phyloP scores from a whole-genome alignment of 140 eudicot genomes.

The Erigeron philadelphicus region DNA sequence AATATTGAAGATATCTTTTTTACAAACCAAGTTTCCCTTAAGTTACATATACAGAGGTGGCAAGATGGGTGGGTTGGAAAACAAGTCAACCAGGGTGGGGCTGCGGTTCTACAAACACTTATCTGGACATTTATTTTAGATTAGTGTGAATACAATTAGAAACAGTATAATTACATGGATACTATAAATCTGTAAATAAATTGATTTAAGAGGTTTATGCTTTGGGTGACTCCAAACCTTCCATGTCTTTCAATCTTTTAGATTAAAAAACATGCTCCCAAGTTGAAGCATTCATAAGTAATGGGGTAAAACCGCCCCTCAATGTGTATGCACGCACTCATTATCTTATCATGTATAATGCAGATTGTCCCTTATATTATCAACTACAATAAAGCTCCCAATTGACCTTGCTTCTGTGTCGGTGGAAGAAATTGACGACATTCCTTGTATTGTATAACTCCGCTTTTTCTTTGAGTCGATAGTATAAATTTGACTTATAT shows the following conservation, averaged over 20 bases:
- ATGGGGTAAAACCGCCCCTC: not conserved
- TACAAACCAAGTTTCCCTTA: not conserved
- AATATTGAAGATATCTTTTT: not conserved
- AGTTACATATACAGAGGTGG: conserved; percentile 7
- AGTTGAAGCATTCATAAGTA: too few species aligned
- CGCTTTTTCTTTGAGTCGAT: not conserved
- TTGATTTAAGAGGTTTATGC: too few species aligned
- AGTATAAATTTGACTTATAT: conserved; percentile 5
- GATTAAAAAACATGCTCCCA: too few species aligned
- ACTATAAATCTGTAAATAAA: too few species aligned
- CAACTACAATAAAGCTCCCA: conserved; percentile 51
- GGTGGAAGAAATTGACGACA: conserved; percentile 48
- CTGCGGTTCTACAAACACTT: too few species aligned
- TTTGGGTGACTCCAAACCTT: too few species aligned
- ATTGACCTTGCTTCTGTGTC: conserved; percentile 41
- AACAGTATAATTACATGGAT: too few species aligned
- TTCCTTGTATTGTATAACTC: conserved; percentile 46
- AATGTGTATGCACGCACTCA: not conserved
- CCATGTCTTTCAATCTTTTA: too few species aligned
- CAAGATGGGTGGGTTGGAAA: too few species aligned
- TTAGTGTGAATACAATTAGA: too few species aligned
- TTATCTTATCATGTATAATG: conserved; percentile 18
- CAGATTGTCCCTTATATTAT: conserved; percentile 67
- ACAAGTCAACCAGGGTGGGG: too few species aligned
- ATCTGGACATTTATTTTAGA: too few species aligned